Evolutionary conservation across 192 early-diverging fungal species (phyloP), one percentile per base, ranked within the genome.

Genomic region (Umbelopsis ramanniana): DNA sequence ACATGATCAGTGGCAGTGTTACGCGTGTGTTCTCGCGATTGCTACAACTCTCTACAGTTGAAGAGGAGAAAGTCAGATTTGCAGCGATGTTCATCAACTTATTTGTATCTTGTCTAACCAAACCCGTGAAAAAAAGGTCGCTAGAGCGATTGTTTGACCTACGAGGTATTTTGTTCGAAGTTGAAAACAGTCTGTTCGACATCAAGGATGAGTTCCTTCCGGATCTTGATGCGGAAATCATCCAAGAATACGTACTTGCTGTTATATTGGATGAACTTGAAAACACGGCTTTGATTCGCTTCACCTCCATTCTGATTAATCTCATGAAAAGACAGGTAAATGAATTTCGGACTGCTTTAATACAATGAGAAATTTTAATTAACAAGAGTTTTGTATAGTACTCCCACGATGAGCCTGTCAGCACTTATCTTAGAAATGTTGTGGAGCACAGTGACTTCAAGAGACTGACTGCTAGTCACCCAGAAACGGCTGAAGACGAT

Each of bases 221-320:
- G 23, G 33, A 43, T 33, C 47, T 84, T 8, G 76, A 81, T 40
- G 47, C 70, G 8, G 81, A 82, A 12, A 67, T 68, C 54, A 67
- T 81, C 6, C 77, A 81, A 38, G 79, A 84, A 50, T 84, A 73
- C 66, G 67, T 84, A 6, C 72, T 84, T 19, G 71, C 73, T 3
- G 68, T 79, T 3, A 45, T 84, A 19, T 69, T 82, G 29, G 81
- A 84, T 29, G 75, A 77, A 29, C 50, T 84, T 24, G 79, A 78
- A 3, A 77, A 84, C 26, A 53, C 80, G n/a, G 68, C 75, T 24
- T 66, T 84, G 12, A 57, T 88, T 24, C 70, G 72, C 0, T 86
- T 85, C 72, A 67, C 78, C 5, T 76, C 72, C 26, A 68, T 52
- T 11, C 66, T 88, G 19, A 76, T 83, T 1, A 69, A 74, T 29